Conservation (phyloP, 139 green algal species). For the Closterium sp. region DNA sequence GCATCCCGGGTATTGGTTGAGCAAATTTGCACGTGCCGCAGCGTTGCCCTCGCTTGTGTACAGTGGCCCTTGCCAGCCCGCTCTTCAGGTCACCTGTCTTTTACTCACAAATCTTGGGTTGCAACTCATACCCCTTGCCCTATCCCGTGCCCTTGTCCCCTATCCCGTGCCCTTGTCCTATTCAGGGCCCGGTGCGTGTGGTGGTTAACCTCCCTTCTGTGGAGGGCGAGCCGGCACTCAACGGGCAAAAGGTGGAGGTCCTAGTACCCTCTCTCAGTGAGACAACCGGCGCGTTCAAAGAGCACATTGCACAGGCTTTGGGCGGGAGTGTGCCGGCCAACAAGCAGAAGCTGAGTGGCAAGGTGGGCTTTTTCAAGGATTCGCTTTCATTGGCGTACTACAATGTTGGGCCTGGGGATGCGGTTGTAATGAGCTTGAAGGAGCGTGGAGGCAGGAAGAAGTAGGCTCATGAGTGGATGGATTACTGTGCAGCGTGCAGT, state of each 20-base stretch:
- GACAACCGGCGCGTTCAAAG: constrained; percentile 39
- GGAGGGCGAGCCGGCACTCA: constrained; percentile 39
- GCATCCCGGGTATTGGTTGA: neutral
- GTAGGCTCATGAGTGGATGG: constrained; percentile 11
- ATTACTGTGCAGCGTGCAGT: neutral
- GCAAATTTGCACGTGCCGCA: no score
- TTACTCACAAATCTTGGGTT: neutral
- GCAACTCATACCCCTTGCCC: neutral
- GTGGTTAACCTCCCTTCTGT: constrained; percentile 33
- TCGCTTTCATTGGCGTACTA: constrained; percentile 33
- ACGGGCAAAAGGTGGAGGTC: constrained; percentile 44
- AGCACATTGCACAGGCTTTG: constrained; percentile 35
- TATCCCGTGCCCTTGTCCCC: neutral
- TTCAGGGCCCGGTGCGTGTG: constrained; percentile 34
- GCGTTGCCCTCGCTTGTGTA: no score
- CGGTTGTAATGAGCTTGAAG: constrained; percentile 29
- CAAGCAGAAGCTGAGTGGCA: constrained; percentile 56
- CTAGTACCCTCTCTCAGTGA: constrained; percentile 16
- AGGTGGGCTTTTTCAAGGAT: constrained; percentile 50
- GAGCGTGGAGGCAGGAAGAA: constrained; percentile 49
- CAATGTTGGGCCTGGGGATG: constrained; percentile 29
- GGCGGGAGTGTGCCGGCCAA: constrained; percentile 43
- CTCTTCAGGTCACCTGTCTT: neutral
- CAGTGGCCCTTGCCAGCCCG: neutral
- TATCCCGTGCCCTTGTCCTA: neutral